Evolutionary conservation across 2,329 filamentous ascomycete genomes (phyloP).

Genomic region (Sclerotinia sclerotiorum): DNA sequence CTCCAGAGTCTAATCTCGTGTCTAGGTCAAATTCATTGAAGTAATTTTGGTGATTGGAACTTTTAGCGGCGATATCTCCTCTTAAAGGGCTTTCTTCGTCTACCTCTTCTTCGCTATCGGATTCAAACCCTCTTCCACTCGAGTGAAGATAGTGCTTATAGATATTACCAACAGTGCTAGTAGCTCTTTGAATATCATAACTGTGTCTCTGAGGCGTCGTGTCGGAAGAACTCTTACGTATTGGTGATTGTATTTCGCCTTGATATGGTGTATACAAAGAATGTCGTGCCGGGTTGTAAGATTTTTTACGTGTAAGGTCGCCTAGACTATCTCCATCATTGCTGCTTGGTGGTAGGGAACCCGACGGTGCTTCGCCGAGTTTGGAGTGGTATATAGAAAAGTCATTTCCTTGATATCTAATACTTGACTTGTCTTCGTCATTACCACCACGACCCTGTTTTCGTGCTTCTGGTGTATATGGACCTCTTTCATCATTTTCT

Average conservation of each 20-base stretch:
- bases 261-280: slow-evolving; percentile 16
- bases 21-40: background rate
- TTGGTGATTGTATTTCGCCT: slow-evolving; percentile 18
- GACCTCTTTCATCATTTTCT: background rate
- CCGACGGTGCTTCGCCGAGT: slow-evolving; percentile 20
- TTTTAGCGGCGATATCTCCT: background rate
- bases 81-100: slow-evolving; percentile 21
- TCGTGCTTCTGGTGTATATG: slow-evolving; percentile 15
- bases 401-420: slow-evolving; percentile 7
- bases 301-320: slow-evolving; percentile 10
- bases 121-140: slow-evolving; percentile 18
- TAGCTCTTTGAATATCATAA: slow-evolving; percentile 27
- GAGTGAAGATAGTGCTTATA: slow-evolving; percentile 32
- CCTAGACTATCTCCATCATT: slow-evolving; percentile 13
- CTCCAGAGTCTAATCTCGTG: background rate
- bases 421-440: background rate
- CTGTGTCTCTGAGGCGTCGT: slow-evolving; percentile 22
- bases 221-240: slow-evolving; percentile 21
- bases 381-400: slow-evolving; percentile 23
- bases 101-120: slow-evolving; percentile 19
- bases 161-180: slow-evolving; percentile 38
- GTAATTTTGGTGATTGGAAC: background rate
- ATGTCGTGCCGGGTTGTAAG: slow-evolving; percentile 3
- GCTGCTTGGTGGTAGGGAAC: slow-evolving; percentile 21
- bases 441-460: background rate